A percentile compares a stretch with the other conserved stretches of the same genome.
phyloP scores from a whole-genome alignment of 1,284 basidiomycete species.

The Ustilago xerochloae region DNA sequence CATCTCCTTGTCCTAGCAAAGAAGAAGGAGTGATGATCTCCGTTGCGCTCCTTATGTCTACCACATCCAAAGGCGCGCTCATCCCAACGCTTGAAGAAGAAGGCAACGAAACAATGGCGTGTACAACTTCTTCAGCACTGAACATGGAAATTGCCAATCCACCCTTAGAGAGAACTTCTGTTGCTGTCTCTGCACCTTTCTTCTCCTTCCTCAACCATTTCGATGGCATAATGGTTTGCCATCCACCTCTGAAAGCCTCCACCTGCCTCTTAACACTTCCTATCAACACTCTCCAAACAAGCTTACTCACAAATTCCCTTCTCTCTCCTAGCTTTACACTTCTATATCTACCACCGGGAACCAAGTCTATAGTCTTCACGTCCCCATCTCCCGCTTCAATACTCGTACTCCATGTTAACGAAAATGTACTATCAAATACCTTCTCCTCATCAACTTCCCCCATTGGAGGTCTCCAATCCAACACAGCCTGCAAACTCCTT shows the following conservation, averaged over 20 bases:
- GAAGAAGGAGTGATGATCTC: slow-evolving; percentile 18
- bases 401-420: slow-evolving; percentile 41
- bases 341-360: slow-evolving; percentile 39
- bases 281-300: slow-evolving; percentile 32
- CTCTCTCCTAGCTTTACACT: slow-evolving; percentile 26
- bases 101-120: slow-evolving; percentile 26
- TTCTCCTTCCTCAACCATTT: slow-evolving; percentile 1
- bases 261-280: slow-evolving; percentile 27
- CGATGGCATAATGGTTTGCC: slow-evolving; percentile 29
- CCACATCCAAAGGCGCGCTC: slow-evolving; percentile 35
- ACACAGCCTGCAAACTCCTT: slow-evolving; percentile 27
- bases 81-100: not conserved
- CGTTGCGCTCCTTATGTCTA: slow-evolving; percentile 27
- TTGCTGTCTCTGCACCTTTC: slow-evolving; percentile 11
- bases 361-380: slow-evolving; percentile 30
- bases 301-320: slow-evolving; percentile 23
- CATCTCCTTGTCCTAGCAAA: not conserved
- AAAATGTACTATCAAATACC: slow-evolving; percentile 34
- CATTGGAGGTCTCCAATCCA: slow-evolving; percentile 17
- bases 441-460: slow-evolving; percentile 5
- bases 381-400: slow-evolving; percentile 10
- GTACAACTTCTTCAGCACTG: slow-evolving; percentile 11
- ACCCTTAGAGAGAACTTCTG: slow-evolving; percentile 19
- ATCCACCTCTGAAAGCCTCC: slow-evolving; percentile 27
- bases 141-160: slow-evolving; percentile 44